phyloP scores from a whole-genome alignment of 2,329 filamentous ascomycete genomes.

The Alternaria consortialis region DNA sequence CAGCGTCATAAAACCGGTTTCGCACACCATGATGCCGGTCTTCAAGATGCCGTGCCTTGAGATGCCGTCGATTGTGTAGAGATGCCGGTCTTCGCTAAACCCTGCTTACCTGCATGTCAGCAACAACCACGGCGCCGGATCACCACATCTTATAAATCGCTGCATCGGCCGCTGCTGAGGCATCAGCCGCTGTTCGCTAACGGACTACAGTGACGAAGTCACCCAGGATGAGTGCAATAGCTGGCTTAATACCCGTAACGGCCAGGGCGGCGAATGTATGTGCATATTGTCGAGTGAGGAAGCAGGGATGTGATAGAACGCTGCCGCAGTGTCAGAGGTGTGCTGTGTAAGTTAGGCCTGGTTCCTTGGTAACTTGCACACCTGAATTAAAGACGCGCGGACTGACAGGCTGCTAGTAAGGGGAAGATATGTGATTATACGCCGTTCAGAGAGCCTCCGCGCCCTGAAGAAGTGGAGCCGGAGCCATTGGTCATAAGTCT shows the following conservation, averaged over 20 bases:
- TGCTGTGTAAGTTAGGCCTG: too few relatives aligned
- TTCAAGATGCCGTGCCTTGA: not conserved
- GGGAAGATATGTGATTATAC: conserved; percentile 23
- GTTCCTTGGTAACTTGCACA: too few relatives aligned
- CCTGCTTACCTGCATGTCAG: not conserved
- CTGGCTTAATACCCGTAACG: conserved; percentile 16
- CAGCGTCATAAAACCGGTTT: not conserved
- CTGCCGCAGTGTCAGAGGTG: conserved; percentile 2
- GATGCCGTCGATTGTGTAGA: too few relatives aligned
- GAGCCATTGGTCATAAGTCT: not conserved
- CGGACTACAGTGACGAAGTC: not conserved
- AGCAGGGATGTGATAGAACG: conserved; percentile 23
- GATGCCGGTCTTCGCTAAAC: not conserved
- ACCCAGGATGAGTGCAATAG: conserved; percentile 4
- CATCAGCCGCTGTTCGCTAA: conserved; percentile 1
- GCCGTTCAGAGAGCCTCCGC: conserved; percentile 13
- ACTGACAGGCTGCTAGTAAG: conserved; percentile 10
- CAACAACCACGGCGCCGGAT: not conserved
- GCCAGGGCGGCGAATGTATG: conserved; percentile 23
- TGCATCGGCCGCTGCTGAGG: conserved; percentile 5
- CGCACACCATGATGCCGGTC: not conserved
- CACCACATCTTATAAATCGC: not conserved
- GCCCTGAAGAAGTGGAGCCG: not conserved
- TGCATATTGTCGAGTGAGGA: conserved; percentile 22
- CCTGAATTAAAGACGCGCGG: too few relatives aligned